Percentiles rank a stretch among this genome's conserved stretches.
Conservation (phyloP, 2,329 filamentous ascomycete species). For the Ceratocystis destructans region DNA sequence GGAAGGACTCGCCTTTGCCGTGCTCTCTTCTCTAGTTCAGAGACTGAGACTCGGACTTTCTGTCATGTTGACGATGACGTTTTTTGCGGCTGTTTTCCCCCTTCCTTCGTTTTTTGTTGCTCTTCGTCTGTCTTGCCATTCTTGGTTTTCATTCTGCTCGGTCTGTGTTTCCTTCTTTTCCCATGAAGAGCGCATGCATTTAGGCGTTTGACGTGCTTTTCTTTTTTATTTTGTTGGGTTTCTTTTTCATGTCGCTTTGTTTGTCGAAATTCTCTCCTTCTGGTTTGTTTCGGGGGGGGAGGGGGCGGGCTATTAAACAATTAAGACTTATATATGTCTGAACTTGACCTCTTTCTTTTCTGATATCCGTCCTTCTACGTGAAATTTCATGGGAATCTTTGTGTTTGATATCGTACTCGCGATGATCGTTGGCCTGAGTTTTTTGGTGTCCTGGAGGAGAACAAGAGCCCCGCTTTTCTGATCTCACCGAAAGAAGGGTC, state of each 20-base stretch:
- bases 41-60: background rate
- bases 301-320: background rate
- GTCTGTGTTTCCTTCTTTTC: background rate
- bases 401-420: background rate
- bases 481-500: background rate
- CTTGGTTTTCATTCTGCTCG: background rate
- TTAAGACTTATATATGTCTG: no score
- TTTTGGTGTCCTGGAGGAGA: background rate
- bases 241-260: background rate
- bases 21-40: background rate
- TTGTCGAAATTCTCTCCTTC: background rate
- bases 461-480: background rate
- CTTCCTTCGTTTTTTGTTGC: background rate
- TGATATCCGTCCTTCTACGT: no score
- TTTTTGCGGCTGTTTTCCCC: slow-evolving; percentile 19
- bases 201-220: slow-evolving; percentile 13
- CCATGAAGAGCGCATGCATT: slow-evolving; percentile 15
- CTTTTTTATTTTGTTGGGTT: slow-evolving; percentile 1
- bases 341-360: no score
- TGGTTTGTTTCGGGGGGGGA: no score
- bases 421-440: background rate
- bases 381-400: background rate
- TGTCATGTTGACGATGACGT: slow-evolving; percentile 16
- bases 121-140: slow-evolving; percentile 9
- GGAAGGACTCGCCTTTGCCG: background rate